Evolutionary conservation across 2,329 filamentous ascomycete species (phyloP).

Genomic region (Monilinia fructicola): DNA sequence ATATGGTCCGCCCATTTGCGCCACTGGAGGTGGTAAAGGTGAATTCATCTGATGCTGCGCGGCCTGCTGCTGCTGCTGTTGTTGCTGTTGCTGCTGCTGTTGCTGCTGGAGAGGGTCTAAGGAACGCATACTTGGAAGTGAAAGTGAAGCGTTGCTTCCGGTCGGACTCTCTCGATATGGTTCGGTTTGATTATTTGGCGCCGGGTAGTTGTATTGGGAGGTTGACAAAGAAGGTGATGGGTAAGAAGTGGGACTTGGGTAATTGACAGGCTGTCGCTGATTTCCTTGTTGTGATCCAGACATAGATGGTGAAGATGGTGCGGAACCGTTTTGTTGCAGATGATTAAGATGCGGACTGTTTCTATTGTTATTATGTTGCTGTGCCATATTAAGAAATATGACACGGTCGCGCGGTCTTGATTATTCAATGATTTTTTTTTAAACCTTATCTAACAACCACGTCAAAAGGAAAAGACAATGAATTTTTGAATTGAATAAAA

Average conservation of each 20-base stretch:
- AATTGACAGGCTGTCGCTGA: conserved; percentile 39
- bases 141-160: conserved; percentile 47
- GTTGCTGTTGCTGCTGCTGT: conserved; percentile 33
- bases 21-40: conserved; percentile 53
- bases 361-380: conserved; percentile 30
- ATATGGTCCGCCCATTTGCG: conserved; percentile 50
- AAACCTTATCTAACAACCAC: conserved; percentile 21
- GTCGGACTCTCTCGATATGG: conserved; percentile 48
- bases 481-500: conserved; percentile 5
- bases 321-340: conserved; percentile 37
- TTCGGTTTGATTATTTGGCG: conserved; percentile 43
- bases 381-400: conserved; percentile 30
- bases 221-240: conserved; percentile 48
- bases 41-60: conserved; percentile 48
- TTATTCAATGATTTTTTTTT: conserved; percentile 16
- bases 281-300: conserved; percentile 35
- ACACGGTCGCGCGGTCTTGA: conserved; percentile 24
- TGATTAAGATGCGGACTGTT: conserved; percentile 37
- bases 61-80: conserved; percentile 34
- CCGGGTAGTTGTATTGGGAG: conserved; percentile 50
- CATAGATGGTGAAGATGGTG: conserved; percentile 40
- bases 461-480: neutral
- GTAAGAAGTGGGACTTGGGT: conserved; percentile 50
- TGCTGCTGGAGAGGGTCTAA: conserved; percentile 45
- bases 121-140: conserved; percentile 52